Base-by-base conservation (phyloP, 441 rosid genomes). In the Metrosideros polymorpha region DNA sequence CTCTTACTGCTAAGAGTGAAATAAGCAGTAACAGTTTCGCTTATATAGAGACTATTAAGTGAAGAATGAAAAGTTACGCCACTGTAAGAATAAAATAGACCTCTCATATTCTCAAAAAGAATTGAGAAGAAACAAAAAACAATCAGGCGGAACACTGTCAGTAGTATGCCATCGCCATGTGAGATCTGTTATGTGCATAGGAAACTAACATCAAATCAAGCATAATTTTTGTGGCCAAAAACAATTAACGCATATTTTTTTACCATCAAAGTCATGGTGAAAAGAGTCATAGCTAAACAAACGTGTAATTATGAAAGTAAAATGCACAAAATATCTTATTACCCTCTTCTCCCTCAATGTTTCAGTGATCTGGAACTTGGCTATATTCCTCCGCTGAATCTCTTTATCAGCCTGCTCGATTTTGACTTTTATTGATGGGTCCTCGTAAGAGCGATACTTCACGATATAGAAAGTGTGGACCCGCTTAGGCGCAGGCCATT, bases 371-470 rank as follows among this genome's bases (percentile, higher is more conserved):
- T 91, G 92, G 83, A 88, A 87, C 54, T 94, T 86, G 25, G 92
- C 89, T 57, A 84, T 89, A 88, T 89, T 95, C 88, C 90, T 90
- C 82, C 63, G 91, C 29, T 90, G 90, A 89, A 96, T 91, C 93
- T 95, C 98, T 87, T 89, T 89, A 89, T 94, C 97, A 86, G 94
- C 94, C 90, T 89, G 93, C 84, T 93, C 96, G 24, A 95, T 89
- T 90, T 93, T 92, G 47, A 91, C 91, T 79, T 92, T 95, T 66
- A 94, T 91, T 90, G 91, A 93, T 9, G 98, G 98, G 89, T 98
- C 97, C 18, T 95, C 97, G 29, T 86, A 92, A 51, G 89, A 86
- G 12, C 93, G 89, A 86, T 87, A 91, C 88, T 89, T 93, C 19
- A 94, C 92, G 27, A 96, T 91, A 91, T 94, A 94, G 82, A 94